Base-by-base conservation (phyloP, 495 filamentous ascomycete species). In the Talaromyces trachyspermus region DNA sequence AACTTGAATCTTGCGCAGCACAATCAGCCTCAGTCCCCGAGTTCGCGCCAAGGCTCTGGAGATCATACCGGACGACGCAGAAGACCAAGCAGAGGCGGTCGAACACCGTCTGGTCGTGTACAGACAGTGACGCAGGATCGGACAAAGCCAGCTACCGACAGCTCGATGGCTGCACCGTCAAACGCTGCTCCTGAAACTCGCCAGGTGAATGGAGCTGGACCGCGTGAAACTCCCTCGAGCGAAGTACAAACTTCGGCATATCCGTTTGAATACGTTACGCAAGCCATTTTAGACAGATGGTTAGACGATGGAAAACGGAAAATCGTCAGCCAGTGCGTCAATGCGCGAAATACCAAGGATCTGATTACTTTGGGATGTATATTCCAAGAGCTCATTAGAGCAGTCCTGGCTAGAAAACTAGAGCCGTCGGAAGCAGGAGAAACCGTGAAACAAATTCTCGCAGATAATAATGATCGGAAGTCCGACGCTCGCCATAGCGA, bases 341-440 rank as follows among this genome's bases (percentile, higher is more conserved):
- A 78, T 49, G 82, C 80, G 20, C 76, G 76, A 38, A 63, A 76
- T 23, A 75, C 83, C 50, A 76, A 83, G 51, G 86, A 95, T 59
- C 58, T 76, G 17, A 60, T 81, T 26, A 72, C 72, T 46, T 68
- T 95, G 24, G 76, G 80, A 25, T 77, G 74, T 9, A 68, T 95
- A 18, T 90, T 89, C 52, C 88, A 96, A 61, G 94, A 99, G 57
- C 71, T 97, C 19, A 72, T 92, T 17, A 75, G 78, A 36, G 78
- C 87, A 32, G 80, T 79, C 33, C 59, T 89, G 6, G 83, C 89
- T 53, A 75, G 72, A n/a, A 72, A 79, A 39, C 55, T 95, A 18
- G 66, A 74, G 18, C 70, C 86, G 14, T 56, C 61, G 3, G 83
- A 91, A 47, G 82, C 83, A 41, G 89, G 90, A n/a, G 65, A 51